Percentiles rank a stretch among this genome's conserved stretches.
Conservation (phyloP, 352 stramenopile genomes). For the Nothophytophthora sp. region DNA sequence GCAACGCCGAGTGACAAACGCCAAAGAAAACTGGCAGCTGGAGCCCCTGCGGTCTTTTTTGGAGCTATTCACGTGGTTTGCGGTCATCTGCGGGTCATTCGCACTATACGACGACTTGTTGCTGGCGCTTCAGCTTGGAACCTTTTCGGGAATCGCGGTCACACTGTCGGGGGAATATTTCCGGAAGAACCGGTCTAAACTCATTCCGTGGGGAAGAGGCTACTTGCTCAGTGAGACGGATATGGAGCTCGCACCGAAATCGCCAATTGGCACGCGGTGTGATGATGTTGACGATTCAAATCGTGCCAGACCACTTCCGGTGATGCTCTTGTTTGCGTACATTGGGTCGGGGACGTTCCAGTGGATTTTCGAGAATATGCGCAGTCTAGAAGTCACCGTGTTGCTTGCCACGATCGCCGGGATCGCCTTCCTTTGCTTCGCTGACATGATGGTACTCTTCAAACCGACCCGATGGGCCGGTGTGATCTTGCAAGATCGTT, state of each 20-base stretch:
- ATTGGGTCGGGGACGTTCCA: slow-evolving; percentile 86
- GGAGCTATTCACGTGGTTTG: slow-evolving; percentile 83
- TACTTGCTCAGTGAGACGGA: slow-evolving; percentile 19
- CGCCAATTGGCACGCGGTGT: slow-evolving; percentile 14
- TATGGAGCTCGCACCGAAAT: slow-evolving; percentile 18
- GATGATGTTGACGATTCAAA: slow-evolving; percentile 8
- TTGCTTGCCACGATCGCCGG: slow-evolving; percentile 75
- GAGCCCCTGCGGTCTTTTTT: slow-evolving; percentile 83
- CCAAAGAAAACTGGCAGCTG: slow-evolving; percentile 70
- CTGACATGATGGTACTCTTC: slow-evolving; percentile 62
- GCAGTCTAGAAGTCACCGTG: slow-evolving; percentile 81
- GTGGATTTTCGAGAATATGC: slow-evolving; percentile 90
- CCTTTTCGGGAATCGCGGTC: slow-evolving; percentile 81
- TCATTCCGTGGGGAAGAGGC: slow-evolving; percentile 49
- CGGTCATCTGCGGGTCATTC: slow-evolving; percentile 78
- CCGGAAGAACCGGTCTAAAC: slow-evolving; percentile 53
- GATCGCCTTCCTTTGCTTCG: slow-evolving; percentile 84
- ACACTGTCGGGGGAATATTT: slow-evolving; percentile 81
- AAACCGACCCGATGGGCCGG: slow-evolving; percentile 68
- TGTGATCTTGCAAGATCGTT: slow-evolving; percentile 84
- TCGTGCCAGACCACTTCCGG: slow-evolving; percentile 34
- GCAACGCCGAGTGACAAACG: slow-evolving; percentile 76
- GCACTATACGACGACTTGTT: slow-evolving; percentile 80
- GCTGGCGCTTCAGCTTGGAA: slow-evolving; percentile 79
- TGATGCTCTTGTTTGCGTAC: slow-evolving; percentile 85